Percentiles rank a stretch among this genome's conserved stretches.
Conservation (phyloP, 2,329 filamentous ascomycete species). For the Pezizomycotina sp. region DNA sequence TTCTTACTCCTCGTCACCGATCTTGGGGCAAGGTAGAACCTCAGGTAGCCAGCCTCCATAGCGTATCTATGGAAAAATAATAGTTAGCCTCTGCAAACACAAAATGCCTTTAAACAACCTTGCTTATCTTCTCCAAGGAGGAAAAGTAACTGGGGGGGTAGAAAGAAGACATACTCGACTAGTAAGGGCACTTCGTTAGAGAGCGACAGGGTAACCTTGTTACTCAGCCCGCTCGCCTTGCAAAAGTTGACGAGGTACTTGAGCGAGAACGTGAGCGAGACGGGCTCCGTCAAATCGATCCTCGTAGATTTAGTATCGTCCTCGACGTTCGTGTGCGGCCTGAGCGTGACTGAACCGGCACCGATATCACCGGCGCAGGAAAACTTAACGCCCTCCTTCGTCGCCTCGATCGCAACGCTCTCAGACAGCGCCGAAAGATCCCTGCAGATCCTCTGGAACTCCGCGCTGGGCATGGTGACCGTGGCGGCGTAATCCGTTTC, state of each 20-base stretch:
- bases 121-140: background rate
- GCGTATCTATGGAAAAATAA: slow-evolving; percentile 22
- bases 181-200: slow-evolving; percentile 92
- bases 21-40: slow-evolving; percentile 97
- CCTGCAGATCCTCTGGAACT: slow-evolving; percentile 89
- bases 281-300: slow-evolving; percentile 82
- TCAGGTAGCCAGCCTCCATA: slow-evolving; percentile 51
- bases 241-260: slow-evolving; percentile 99
- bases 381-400: slow-evolving; percentile 96
- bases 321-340: slow-evolving; percentile 74
- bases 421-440: slow-evolving; percentile 87
- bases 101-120: background rate
- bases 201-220: slow-evolving; percentile 73
- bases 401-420: slow-evolving; percentile 89
- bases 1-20: too few species aligned
- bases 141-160: background rate
- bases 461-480: slow-evolving; percentile 68
- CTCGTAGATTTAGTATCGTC: slow-evolving; percentile 73
- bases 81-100: slow-evolving; percentile 9
- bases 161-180: slow-evolving; percentile 83
- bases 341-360: slow-evolving; percentile 80
- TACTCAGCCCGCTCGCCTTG: slow-evolving; percentile 79
- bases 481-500: slow-evolving; percentile 96
- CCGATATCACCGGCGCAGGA: slow-evolving; percentile 86
- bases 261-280: slow-evolving; percentile 88